Percentiles rank a stretch among this genome's conserved stretches.
Evolutionary conservation across 257 asterid genomes (phyloP).

Genomic region (Solanum bulbocastanum): DNA sequence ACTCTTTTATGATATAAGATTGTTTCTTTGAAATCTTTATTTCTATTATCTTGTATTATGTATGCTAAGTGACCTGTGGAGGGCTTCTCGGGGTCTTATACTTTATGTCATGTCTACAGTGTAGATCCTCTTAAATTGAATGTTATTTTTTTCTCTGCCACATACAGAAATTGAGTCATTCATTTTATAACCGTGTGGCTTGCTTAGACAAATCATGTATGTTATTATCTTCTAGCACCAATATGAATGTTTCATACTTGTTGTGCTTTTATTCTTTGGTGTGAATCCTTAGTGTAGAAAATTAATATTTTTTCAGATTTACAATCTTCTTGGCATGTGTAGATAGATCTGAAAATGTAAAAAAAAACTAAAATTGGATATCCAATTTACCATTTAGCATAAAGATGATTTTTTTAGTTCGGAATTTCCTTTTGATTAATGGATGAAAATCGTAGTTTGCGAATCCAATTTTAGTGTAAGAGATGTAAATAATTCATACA

Average conservation of each 20-base stretch:
- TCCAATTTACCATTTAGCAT: no score
- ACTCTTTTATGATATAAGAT: no score
- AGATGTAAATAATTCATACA: not conserved
- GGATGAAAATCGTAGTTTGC: no score
- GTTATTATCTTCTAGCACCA: not conserved
- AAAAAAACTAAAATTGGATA: no score
- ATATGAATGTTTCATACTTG: no score
- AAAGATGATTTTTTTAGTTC: not conserved
- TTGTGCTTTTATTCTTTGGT: not conserved
- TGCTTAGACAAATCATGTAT: not conserved
- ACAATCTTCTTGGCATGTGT: not conserved
- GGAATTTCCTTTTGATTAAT: not conserved
- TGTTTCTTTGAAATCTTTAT: no score
- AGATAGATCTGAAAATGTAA: not conserved
- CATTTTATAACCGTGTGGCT: not conserved
- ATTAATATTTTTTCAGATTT: no score
- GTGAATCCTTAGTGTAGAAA: not conserved
- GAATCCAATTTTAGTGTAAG: no score
- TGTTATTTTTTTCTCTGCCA: not conserved
- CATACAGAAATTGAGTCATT: not conserved
- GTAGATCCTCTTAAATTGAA: not conserved
- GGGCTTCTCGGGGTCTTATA: no score
- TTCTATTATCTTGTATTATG: no score
- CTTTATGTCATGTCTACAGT: no score
- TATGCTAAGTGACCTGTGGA: no score